Conservation (phyloP, 352 stramenopile species). For the Blastocystis sp. region DNA sequence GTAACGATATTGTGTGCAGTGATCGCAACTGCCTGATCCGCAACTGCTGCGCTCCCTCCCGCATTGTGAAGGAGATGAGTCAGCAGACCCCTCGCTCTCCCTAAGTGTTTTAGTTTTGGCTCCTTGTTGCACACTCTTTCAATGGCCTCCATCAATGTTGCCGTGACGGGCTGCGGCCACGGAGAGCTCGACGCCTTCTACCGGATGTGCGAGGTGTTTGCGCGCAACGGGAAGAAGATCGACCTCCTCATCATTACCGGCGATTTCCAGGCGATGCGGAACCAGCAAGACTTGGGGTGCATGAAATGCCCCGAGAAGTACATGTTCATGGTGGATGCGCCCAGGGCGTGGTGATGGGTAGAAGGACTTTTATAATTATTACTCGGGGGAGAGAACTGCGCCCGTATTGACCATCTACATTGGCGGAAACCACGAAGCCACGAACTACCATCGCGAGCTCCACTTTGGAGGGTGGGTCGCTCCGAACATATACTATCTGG, state of each 20-base stretch:
- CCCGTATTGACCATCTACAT: slow-evolving; percentile 93
- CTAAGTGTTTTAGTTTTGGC: slow-evolving; percentile 3
- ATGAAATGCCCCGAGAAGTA: slow-evolving; percentile 93
- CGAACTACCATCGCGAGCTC: slow-evolving; percentile 90
- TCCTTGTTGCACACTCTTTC: background rate
- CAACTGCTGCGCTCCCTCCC: slow-evolving; percentile 31
- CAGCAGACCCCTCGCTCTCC: background rate
- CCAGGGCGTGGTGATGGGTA: slow-evolving; percentile 69
- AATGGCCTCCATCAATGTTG: slow-evolving; percentile 75
- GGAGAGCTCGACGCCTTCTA: slow-evolving; percentile 97
- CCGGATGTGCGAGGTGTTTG: slow-evolving; percentile 84
- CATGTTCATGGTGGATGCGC: slow-evolving; percentile 76
- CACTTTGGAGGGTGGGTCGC: slow-evolving; percentile 95
- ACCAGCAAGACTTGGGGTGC: slow-evolving; percentile 86
- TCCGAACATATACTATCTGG: slow-evolving; percentile 97
- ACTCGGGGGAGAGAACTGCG: slow-evolving; percentile 83
- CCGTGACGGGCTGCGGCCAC: slow-evolving; percentile 94
- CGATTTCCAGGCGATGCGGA: slow-evolving; percentile 96
- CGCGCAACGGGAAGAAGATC: slow-evolving; percentile 82
- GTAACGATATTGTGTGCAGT: slow-evolving; percentile 69
- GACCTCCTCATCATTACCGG: slow-evolving; percentile 94
- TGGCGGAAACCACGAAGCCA: slow-evolving; percentile 96
- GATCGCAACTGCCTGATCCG: slow-evolving; percentile 51
- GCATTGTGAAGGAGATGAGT: background rate
- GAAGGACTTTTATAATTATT: slow-evolving; percentile 90